Percentiles rank a stretch among this genome's conserved stretches.
Evolutionary conservation across 2,329 filamentous ascomycete species (phyloP).

Genomic region (Colletotrichum filicis): DNA sequence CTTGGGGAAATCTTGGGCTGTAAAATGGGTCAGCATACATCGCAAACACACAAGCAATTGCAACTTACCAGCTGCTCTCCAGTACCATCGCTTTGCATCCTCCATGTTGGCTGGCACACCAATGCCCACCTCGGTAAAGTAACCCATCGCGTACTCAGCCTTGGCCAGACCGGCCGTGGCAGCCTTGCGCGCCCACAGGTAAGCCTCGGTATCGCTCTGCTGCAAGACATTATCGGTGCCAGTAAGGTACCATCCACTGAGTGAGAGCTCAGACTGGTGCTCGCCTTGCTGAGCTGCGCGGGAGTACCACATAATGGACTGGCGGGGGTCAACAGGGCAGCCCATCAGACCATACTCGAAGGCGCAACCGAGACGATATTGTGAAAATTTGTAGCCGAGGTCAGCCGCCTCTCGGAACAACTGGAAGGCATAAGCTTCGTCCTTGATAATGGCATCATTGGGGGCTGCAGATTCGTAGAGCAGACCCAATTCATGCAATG

Average conservation of each 20-base stretch:
- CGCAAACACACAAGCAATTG: not conserved
- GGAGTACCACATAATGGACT: slow-evolving; percentile 94
- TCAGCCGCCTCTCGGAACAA: slow-evolving; percentile 89
- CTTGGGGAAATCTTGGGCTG: slow-evolving; percentile 94
- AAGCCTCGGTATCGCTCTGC: slow-evolving; percentile 95
- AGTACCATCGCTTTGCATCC: slow-evolving; percentile 98
- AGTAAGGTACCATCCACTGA: slow-evolving; percentile 95
- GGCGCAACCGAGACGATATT: slow-evolving; percentile 87
- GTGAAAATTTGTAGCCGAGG: slow-evolving; percentile 93
- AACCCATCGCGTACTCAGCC: slow-evolving; percentile 98
- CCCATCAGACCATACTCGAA: slow-evolving; percentile 91
- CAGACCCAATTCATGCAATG: slow-evolving; percentile 86
- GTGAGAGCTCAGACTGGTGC: slow-evolving; percentile 88
- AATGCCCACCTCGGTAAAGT: slow-evolving; percentile 96
- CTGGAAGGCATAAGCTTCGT: slow-evolving; percentile 83
- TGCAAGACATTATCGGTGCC: slow-evolving; percentile 87
- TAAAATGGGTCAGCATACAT: slow-evolving; percentile 41
- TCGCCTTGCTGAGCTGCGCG: slow-evolving; percentile 92
- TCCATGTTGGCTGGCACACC: slow-evolving; percentile 87
- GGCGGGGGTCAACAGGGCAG: slow-evolving; percentile 82
- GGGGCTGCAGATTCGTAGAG: slow-evolving; percentile 72
- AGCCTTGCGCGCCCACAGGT: slow-evolving; percentile 95
- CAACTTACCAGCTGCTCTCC: slow-evolving; percentile 91
- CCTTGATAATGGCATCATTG: slow-evolving; percentile 80
- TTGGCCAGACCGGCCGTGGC: slow-evolving; percentile 89